Evolutionary conservation across 805 yeast genomes (phyloP), one percentile per base, ranked within the genome.

Genomic region (Lipomyces chichibuensis): DNA sequence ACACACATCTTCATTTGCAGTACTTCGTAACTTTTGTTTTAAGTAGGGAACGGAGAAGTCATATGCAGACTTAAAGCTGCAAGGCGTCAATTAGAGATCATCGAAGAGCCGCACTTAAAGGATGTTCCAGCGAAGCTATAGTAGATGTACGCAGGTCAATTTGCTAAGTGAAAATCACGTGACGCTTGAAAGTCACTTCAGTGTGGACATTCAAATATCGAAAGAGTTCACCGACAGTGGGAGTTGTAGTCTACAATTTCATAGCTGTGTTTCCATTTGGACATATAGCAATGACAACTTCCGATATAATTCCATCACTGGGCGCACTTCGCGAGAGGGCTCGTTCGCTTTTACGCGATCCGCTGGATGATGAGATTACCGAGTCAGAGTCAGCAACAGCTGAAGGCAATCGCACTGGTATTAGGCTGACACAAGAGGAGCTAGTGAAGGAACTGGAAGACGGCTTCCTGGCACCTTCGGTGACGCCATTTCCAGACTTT

Each of bases 401-500:
- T 25, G n/a, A 52, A 13, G 32, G 32, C n/a, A 14, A 9, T 25
- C 33, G 55, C 3, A 52, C n/a, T 7, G 23, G 29, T 39, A 57
- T 60, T 66, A 14, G 61, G 71, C 9, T 57, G 20, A 51, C 66
- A 13, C 70, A 67, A 39, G 53, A 58, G 14, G 67, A 63, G 13
- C 27, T 60, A 14, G 29, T 68, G 32, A 51, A 60, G 6, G 72
- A 75, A 32, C 74, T 84, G 5, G 75, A 69, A 51, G 73, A 78
- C 0, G 83, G 82, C 58, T 87, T 86, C 62, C 79, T 92, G 46
- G 84, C 83, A 17, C 97, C 97, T 0, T 82, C 87, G 0, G n/a
- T n/a, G 49, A 81, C 83, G 56, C 80, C 81, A 57, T 80, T 94
- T 25, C 82, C 89, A 0, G 87, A 93, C 89, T 88, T 86, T 59